Base-by-base conservation (phyloP, 257 asterid genomes). In the Anisodus tanguticus region DNA sequence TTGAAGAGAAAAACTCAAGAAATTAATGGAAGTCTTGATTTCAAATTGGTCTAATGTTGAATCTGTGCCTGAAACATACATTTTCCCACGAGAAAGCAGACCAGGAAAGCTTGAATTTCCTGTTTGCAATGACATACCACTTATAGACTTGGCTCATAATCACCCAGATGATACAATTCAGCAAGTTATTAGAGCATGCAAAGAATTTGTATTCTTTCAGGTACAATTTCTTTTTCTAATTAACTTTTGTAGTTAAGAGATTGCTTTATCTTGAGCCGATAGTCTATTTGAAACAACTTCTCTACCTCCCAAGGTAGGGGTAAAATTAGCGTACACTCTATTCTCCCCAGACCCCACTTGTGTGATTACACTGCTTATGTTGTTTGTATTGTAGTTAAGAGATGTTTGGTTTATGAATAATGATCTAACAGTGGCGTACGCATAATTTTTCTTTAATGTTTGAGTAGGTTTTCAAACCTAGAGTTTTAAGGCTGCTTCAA, bases 201-300 rank as follows among this genome's bases (percentile, higher is more conserved):
- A 86, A 86, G 89, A 91, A 47, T 89, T 83, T 83, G 94, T 93
- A 0, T 68, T 90, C 81, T 91, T 93, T 69, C 97, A 91, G 92
- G 94, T 90, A 22, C 11, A 74, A 49, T 9, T 10, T 53, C 19
- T 78, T 17, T 8, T 49, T 35, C 47, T 31, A 9, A 0, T 16
- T 51, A 51, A 6, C 43, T 22, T 41, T 1, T 41, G 26, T 22
- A 22, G 26, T 22, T 22, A 22, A 22, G 26, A 22, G 26, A 22
- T 22, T 22, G 26, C 26, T 22, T 22, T 22, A 22, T 22, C 26
- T 22, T 22, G 26, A 22, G 26, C 26, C 26, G 26, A 22, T 22
- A 22, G 26, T 22, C 26, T 22, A 22, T 22, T 22, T 22, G 26
- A 22, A 22, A 22, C 26, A 22, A 22, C 26, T 0, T 22, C 26